phyloP scores from a whole-genome alignment of 345 rosid genomes.

The Boechera stricta region DNA sequence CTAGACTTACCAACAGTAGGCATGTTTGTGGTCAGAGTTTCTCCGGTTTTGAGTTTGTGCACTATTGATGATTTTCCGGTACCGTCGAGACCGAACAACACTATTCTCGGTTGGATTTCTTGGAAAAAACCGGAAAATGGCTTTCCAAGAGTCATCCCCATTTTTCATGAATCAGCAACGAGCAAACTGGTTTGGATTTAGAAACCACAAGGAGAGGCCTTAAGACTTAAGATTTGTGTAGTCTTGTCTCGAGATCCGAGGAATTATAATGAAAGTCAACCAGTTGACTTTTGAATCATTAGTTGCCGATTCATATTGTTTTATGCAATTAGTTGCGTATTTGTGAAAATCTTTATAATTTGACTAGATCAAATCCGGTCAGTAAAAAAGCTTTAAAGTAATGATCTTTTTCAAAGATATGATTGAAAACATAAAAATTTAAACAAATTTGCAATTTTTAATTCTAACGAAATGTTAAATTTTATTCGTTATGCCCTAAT shows the following conservation, averaged over 20 bases:
- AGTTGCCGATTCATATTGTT: not conserved
- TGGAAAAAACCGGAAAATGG: conserved; percentile 28
- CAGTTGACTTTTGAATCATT: not conserved
- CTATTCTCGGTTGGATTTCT: conserved; percentile 23
- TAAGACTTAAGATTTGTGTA: not conserved
- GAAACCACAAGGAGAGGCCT: conserved; percentile 3
- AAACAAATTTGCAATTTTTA: not conserved
- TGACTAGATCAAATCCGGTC: not conserved
- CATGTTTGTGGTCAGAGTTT: conserved; percentile 6
- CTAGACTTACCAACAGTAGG: conserved; percentile 26
- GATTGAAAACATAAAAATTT: not conserved
- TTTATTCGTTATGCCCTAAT: not conserved
- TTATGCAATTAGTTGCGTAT: not conserved
- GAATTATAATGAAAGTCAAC: not conserved
- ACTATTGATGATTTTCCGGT: conserved; percentile 40
- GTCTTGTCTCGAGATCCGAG: not conserved
- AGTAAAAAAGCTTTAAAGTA: not conserved
- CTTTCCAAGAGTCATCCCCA: conserved; percentile 36
- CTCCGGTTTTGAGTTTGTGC: conserved; percentile 44
- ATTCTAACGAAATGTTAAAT: not conserved
- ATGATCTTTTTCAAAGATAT: not conserved
- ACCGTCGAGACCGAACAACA: conserved; percentile 32
- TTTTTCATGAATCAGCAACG: conserved; percentile 10
- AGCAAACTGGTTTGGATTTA: not conserved
- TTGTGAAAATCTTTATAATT: not conserved